Conservation (phyloP, 108 stramenopile species). For the Skeletonema costatum region DNA sequence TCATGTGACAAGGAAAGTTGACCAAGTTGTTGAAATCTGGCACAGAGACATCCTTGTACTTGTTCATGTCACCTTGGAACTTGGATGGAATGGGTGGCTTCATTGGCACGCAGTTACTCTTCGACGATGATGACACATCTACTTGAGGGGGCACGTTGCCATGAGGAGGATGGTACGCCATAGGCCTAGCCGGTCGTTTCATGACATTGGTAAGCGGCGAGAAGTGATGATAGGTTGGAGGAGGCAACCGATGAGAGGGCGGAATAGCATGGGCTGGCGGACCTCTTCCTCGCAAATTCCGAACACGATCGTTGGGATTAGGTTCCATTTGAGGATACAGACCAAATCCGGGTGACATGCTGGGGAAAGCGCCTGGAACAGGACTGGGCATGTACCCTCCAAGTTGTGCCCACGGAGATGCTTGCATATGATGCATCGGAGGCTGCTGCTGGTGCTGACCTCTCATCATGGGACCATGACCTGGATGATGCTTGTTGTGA, state of each 20-base stretch:
- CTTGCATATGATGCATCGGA: conserved; percentile 6
- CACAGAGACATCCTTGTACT: conserved; percentile 67
- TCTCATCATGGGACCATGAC: background rate
- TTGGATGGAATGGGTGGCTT: conserved; percentile 86
- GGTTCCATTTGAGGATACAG: conserved; percentile 21
- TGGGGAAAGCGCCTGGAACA: conserved; percentile 41
- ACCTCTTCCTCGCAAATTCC: conserved; percentile 79
- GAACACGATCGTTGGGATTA: conserved; percentile 63
- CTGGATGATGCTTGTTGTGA: background rate
- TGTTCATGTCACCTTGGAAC: conserved; percentile 88
- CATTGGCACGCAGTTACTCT: conserved; percentile 78
- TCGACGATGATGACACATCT: conserved; percentile 64
- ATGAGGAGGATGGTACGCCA: conserved; percentile 23
- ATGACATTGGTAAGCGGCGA: conserved; percentile 72
- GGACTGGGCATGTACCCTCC: conserved; percentile 41
- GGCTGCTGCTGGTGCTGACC: background rate
- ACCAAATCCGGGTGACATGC: conserved; percentile 15
- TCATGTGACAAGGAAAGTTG: conserved; percentile 90
- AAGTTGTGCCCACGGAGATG: conserved; percentile 18
- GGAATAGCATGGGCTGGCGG: conserved; percentile 64
- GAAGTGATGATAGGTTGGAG: conserved; percentile 71
- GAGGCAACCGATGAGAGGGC: conserved; percentile 74
- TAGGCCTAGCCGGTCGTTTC: conserved; percentile 7
- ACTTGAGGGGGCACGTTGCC: conserved; percentile 56
- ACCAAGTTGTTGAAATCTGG: conserved; percentile 88